Percentiles rank a stretch among this genome's conserved stretches.
phyloP scores from a whole-genome alignment of 805 yeast species.

The Barnettozyma californica region DNA sequence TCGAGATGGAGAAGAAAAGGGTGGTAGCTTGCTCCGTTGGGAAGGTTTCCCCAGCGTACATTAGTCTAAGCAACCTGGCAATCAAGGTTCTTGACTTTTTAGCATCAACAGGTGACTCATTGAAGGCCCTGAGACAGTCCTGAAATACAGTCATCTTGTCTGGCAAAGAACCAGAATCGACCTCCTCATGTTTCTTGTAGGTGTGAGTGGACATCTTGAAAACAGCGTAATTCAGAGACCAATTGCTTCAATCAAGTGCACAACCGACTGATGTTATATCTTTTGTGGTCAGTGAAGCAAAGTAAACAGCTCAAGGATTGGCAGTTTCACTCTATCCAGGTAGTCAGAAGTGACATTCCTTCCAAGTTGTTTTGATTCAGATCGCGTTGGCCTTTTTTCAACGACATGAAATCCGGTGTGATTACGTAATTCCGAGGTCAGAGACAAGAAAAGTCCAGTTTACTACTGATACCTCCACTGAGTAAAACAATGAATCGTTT shows the following conservation, averaged over 20 bases:
- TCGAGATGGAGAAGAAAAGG: slow-evolving; percentile 88
- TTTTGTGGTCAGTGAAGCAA: neutral
- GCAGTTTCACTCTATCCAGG: neutral
- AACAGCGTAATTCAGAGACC: neutral
- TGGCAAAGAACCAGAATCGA: slow-evolving; percentile 61
- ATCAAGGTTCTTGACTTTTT: slow-evolving; percentile 79
- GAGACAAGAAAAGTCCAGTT: too few species aligned
- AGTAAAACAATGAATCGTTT: neutral
- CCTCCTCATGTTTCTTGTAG: slow-evolving; percentile 80
- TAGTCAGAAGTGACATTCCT: neutral
- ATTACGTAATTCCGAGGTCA: neutral
- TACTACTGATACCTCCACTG: too few species aligned
- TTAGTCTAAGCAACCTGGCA: slow-evolving; percentile 75
- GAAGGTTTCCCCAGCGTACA: slow-evolving; percentile 83
- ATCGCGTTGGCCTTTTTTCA: slow-evolving; percentile 11
- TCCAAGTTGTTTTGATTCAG: neutral
- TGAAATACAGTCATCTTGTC: slow-evolving; percentile 98
- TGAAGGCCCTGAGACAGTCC: slow-evolving; percentile 89
- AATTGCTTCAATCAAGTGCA: neutral
- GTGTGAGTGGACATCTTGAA: slow-evolving; percentile 68
- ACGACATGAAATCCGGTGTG: neutral
- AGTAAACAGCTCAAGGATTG: neutral
- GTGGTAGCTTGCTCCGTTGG: slow-evolving; percentile 88
- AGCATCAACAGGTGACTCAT: slow-evolving; percentile 84
- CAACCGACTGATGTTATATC: neutral